A percentile compares a stretch with the other conserved stretches of the same genome.
These are phyloP conservation scores for Podaxis rugospora DNA, from an alignment of 768 basidiomycete genomes.

Conservation along the genomic window DNA sequence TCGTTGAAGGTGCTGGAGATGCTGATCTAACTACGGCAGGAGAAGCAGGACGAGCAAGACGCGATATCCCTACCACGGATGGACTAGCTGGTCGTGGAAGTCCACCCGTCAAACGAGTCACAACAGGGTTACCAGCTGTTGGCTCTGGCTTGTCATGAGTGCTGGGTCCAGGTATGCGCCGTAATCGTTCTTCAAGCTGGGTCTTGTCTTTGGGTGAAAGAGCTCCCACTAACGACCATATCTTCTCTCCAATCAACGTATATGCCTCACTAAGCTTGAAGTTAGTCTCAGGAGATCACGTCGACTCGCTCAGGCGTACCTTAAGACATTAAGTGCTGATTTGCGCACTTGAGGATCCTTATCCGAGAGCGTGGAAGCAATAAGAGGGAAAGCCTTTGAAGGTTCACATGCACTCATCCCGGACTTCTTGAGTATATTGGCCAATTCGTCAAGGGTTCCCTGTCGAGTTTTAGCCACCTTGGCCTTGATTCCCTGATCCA, in stretches of 20 bases:
- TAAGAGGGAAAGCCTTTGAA: slow-evolving; percentile 68
- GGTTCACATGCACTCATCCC: slow-evolving; percentile 83
- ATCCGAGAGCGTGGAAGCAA: slow-evolving; percentile 81
- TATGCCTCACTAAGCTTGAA: slow-evolving; percentile 66
- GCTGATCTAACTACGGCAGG: slow-evolving; percentile 38
- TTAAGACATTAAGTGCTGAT: slow-evolving; percentile 76
- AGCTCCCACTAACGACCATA: slow-evolving; percentile 74
- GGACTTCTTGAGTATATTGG: slow-evolving; percentile 70
- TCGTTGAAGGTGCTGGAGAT: slow-evolving; percentile 34
- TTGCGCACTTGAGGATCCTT: slow-evolving; percentile 88
- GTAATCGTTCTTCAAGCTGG: slow-evolving; percentile 85
- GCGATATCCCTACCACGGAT: slow-evolving; percentile 25
- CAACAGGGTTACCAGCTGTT: slow-evolving; percentile 30
- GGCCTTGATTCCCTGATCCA: slow-evolving; percentile 85
- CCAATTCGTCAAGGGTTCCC: slow-evolving; percentile 81
- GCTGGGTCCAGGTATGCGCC: slow-evolving; percentile 71
- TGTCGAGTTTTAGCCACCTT: slow-evolving; percentile 92
- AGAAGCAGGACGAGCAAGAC: slow-evolving; percentile 42
- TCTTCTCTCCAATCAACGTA: slow-evolving; percentile 76
- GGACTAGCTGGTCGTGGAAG: slow-evolving; percentile 31
- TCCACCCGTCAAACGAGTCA: slow-evolving; percentile 49
- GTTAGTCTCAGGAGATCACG: slow-evolving; percentile 9
- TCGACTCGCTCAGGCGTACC: slow-evolving; percentile 41
- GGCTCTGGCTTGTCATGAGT: slow-evolving; percentile 36
- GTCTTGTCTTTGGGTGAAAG: slow-evolving; percentile 86